Evolutionary conservation across 140 eudicot genomes (phyloP), one percentile per base, ranked within the genome.

Genomic region (Ambrosia hybrid): DNA sequence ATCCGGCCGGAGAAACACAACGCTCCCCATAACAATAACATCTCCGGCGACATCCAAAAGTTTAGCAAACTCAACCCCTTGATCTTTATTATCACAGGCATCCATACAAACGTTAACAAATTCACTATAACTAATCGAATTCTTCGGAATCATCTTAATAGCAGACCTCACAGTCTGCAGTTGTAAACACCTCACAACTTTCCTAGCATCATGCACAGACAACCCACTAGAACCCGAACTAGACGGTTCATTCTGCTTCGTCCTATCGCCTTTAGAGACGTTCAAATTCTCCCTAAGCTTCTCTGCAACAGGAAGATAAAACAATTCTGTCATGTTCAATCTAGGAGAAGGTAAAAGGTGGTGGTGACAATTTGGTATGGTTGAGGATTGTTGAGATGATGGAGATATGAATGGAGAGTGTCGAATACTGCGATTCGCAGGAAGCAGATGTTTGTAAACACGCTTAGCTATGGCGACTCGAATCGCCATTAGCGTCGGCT

Each of bases 1-100:
- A 71, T 83, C 78, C 0, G 96, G 96, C 1, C 80, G 86, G 53
- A 89, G 83, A 66, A 81, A 81, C 45, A 89, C 96, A 69, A 81
- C 67, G 56, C 79, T 75, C 48, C 96, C 89, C 45, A 82, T 30
- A 48, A 89, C 85, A 82, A 89, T 76, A 77, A 89, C 96, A 73
- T 77, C 81, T 9, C 92, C 96, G 0, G 83, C 78, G 4, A 77
- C 76, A 69, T 89, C 96, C 75, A 89, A 55, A 81, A 52, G 16
- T 63, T 84, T 83, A 0, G 92, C 89, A 17, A 84, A 79, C 76
- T 89, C 88, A 72, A 49, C 3, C 2, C 92, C 90, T 51, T 48
- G 71, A 21, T 80, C 92, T 0, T 57, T 34, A 60, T 72, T 72
- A 41, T 43, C 63, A 45, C 85, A 79, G 5, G 15, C 81, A 5